These are phyloP conservation scores for Detonula confervacea DNA, from an alignment of 352 stramenopile species.

Conservation along the genomic window DNA sequence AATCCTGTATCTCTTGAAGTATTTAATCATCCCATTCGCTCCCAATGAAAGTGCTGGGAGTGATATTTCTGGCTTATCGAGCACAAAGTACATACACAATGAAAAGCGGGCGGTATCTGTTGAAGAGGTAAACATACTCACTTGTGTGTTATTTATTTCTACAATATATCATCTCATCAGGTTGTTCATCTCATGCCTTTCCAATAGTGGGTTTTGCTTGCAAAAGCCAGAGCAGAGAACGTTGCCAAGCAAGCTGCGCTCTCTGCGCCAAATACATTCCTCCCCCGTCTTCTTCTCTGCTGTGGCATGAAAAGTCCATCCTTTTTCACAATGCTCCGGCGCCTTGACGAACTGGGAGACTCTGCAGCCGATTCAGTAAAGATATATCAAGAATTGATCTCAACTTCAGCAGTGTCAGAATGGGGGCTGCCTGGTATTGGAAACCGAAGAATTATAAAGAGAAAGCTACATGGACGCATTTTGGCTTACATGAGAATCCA, in stretches of 20 bases:
- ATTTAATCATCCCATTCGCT: conserved; percentile 36
- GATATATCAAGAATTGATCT: conserved; percentile 62
- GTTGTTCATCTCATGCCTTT: conserved; percentile 3
- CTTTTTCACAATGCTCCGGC: conserved; percentile 71
- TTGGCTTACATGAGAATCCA: conserved; percentile 68
- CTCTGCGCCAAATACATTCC: conserved; percentile 64
- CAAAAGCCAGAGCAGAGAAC: conserved; percentile 60
- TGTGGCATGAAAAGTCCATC: conserved; percentile 69
- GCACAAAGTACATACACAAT: conserved; percentile 47
- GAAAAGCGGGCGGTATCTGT: conserved; percentile 58
- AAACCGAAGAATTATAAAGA: conserved; percentile 46
- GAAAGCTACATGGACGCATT: conserved; percentile 69
- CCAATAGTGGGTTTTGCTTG: conserved; percentile 75
- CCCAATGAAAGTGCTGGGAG: conserved; percentile 8
- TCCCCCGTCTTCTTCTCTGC: conserved; percentile 77
- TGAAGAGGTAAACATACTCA: conserved; percentile 73
- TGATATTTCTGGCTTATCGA: conserved; percentile 47
- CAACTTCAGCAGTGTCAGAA: conserved; percentile 61
- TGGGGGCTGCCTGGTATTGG: conserved; percentile 68
- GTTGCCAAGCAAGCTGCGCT: conserved; percentile 71
- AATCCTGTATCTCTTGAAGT: conserved; percentile 38
- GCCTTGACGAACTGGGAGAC: conserved; percentile 65
- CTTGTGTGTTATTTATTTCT: too few species aligned
- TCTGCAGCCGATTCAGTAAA: conserved; percentile 46
- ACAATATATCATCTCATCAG: conserved; percentile 10